Conservation (phyloP, 2,329 filamentous ascomycete genomes). For the Helotiales sp. region DNA sequence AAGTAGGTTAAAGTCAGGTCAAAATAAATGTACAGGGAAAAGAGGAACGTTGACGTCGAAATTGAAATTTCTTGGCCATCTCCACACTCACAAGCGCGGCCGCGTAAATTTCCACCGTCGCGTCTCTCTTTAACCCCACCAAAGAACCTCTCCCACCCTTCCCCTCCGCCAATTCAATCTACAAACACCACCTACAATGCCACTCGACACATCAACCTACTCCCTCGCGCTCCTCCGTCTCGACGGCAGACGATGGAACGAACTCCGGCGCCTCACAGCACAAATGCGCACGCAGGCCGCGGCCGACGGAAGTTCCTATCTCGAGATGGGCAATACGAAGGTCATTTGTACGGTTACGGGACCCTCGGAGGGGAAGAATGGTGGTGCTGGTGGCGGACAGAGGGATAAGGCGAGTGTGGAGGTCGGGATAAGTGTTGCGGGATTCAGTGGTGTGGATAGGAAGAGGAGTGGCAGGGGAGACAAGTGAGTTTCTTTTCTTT, state of each 20-base stretch:
- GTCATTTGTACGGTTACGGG: slow-evolving; percentile 92
- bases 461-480: slow-evolving; percentile 77
- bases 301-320: slow-evolving; percentile 89
- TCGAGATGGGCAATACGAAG: slow-evolving; percentile 97
- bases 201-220: slow-evolving; percentile 93
- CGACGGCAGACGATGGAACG: slow-evolving; percentile 93
- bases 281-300: slow-evolving; percentile 92
- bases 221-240: slow-evolving; percentile 81
- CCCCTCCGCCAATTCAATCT: not conserved
- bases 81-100: not conserved
- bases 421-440: slow-evolving; percentile 84
- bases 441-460: slow-evolving; percentile 86
- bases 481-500: slow-evolving; percentile 62
- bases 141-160: not conserved
- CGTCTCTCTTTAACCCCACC: not conserved
- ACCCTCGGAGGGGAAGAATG: slow-evolving; percentile 71
- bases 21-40: too few relatives aligned
- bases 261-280: slow-evolving; percentile 84
- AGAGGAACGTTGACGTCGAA: too few relatives aligned
- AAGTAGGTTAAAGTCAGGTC: too few relatives aligned
- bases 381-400: slow-evolving; percentile 44
- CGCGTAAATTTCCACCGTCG: not conserved
- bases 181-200: slow-evolving; percentile 62
- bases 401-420: slow-evolving; percentile 67
- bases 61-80: not conserved